Base-by-base conservation (phyloP, 345 rosid species). In the Acer negundo region DNA sequence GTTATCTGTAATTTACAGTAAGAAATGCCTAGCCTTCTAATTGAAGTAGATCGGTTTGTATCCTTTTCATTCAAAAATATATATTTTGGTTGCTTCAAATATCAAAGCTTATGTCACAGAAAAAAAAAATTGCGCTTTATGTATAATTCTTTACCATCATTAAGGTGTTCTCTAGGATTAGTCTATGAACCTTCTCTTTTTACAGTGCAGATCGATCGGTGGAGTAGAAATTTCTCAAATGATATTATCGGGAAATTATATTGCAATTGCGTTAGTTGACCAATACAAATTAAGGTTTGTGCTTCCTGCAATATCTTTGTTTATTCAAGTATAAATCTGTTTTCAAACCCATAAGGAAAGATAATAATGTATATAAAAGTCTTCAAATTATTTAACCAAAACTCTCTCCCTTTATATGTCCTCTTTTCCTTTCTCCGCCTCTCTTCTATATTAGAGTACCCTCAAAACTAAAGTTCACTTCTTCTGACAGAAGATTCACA, bases 251-350 rank as follows among this genome's bases (percentile, higher is more conserved):
- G 99, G 97, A 82, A 89, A 87, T 71, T 90, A 87, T 82, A 83
- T 94, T 70, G 97, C 89, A 24, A 94, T 96, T 84, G 99, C 97
- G 1, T 87, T 96, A 81, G 98, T 96, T 75, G 94, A 96, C 80
- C 97, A 94, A 77, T 88, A 86, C 81, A 96, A 92, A 85, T 86
- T 91, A 82, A 91, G 95, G 99, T 94, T 77, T 70, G 46, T 62
- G 22, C 69, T 66, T 77, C 7, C 67, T 46, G 8, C 28, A 38
- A 63, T 40, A 24, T 46, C 61, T 51, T 83, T 22, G 8, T 8
- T 47, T 40, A 49, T 35, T 13, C 47, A 10, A 26, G 31, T 35
- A 3, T 49, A 11, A 11, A 28, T 75, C 46, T 19, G 58, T 42
- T 67, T 67, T 55, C 16, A 68, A 73, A 75, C 68, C 70, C 5